Conservation (phyloP, 2,329 filamentous ascomycete species). For the Fusarium sp. region DNA sequence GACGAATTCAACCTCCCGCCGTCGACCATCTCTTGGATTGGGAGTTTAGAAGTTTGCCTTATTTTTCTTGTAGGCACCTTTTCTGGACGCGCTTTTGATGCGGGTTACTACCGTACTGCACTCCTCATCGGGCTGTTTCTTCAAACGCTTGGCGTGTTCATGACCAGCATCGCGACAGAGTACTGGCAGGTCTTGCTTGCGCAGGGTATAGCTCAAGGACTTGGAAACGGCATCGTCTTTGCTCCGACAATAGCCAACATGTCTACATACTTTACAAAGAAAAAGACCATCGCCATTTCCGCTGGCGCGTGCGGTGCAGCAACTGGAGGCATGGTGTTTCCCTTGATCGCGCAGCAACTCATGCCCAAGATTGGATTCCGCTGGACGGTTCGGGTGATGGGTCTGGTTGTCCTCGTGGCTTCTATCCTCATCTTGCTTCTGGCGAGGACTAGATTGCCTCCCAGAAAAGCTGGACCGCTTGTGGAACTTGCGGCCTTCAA, state of each 20-base stretch:
- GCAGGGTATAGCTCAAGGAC: conserved; percentile 64
- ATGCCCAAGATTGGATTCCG: conserved; percentile 67
- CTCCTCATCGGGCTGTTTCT: conserved; percentile 51
- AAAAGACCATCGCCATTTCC: conserved; percentile 66
- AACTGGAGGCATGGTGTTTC: conserved; percentile 70
- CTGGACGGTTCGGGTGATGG: conserved; percentile 70
- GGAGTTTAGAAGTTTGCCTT: conserved; percentile 56
- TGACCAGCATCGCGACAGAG: conserved; percentile 52
- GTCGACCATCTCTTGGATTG: conserved; percentile 58
- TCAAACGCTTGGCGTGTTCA: conserved; percentile 56
- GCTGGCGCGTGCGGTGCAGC: conserved; percentile 66
- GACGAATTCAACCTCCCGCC: conserved; percentile 44
- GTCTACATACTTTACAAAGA: conserved; percentile 67
- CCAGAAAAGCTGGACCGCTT: conserved; percentile 58
- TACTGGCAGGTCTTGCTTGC: conserved; percentile 60
- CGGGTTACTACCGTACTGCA: conserved; percentile 50
- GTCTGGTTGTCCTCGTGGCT: conserved; percentile 63
- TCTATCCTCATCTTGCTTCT: conserved; percentile 52
- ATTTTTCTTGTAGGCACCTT: conserved; percentile 53
- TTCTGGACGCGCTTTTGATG: conserved; percentile 53
- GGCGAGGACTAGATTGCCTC: conserved; percentile 58
- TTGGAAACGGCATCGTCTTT: conserved; percentile 64
- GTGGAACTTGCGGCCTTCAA: conserved; percentile 61
- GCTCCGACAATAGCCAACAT: conserved; percentile 61
- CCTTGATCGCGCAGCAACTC: conserved; percentile 63